Percentiles rank a stretch among this genome's conserved stretches.
Evolutionary conservation across 1,139 yeast species (phyloP).

Genomic region (Blastobotrys indianensis): DNA sequence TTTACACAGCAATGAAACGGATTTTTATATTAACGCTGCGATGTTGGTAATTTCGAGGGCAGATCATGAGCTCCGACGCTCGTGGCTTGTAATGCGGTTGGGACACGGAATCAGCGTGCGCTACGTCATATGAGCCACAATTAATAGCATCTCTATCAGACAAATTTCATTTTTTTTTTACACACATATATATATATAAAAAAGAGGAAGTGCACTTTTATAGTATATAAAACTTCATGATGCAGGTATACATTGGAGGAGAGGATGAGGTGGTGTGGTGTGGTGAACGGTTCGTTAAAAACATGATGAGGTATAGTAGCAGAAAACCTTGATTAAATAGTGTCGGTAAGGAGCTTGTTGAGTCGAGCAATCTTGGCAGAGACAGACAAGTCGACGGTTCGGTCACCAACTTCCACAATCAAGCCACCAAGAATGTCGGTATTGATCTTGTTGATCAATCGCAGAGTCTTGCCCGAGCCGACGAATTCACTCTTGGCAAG

Average conservation of each 20-base stretch:
- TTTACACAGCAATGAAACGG: no score
- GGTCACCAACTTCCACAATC: slow-evolving; percentile 93
- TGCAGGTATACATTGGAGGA: background rate
- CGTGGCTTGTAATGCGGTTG: no score
- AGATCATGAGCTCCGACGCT: no score
- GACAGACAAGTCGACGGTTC: slow-evolving; percentile 90
- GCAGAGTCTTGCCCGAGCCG: slow-evolving; percentile 80
- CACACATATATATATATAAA: background rate
- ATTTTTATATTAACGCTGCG: no score
- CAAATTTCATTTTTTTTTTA: background rate
- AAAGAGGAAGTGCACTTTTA: background rate
- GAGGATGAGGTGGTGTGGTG: background rate
- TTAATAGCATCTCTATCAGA: background rate
- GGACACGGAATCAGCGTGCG: no score
- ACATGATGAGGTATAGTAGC: no score
- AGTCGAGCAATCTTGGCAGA: slow-evolving; percentile 79
- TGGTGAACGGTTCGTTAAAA: no score
- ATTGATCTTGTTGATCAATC: slow-evolving; percentile 74
- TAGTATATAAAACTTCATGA: no score
- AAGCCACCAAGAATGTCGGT: slow-evolving; percentile 95
- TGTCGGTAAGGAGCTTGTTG: slow-evolving; percentile 82
- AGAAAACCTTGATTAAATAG: slow-evolving; percentile 47
- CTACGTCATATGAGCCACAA: background rate
- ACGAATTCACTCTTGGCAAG: slow-evolving; percentile 74
- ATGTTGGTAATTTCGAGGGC: no score